phyloP scores from a whole-genome alignment of 208 protist genomes.

The Balamuthia mandrillaris region DNA sequence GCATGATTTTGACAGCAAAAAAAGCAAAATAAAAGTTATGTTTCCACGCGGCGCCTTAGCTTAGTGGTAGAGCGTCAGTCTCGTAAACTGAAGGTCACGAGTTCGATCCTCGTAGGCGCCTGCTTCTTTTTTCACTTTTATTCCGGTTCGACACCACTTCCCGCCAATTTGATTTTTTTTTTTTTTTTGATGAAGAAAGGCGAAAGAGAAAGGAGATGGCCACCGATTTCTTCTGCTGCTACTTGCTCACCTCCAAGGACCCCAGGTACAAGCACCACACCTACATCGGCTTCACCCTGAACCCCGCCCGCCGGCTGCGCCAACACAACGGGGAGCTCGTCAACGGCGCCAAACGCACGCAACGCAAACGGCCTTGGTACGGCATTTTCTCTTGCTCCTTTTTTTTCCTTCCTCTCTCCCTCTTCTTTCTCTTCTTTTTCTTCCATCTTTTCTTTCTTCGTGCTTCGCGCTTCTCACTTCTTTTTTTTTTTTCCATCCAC shows the following conservation, averaged over 20 bases:
- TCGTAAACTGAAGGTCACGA: too few species aligned
- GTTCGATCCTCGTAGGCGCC: too few species aligned
- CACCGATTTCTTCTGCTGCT: conserved; percentile 24
- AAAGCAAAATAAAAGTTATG: too few species aligned
- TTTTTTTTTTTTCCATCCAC: background rate
- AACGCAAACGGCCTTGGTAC: conserved; percentile 12
- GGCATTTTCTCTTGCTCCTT: too few species aligned
- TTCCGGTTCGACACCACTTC: too few species aligned
- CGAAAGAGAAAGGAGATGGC: too few species aligned
- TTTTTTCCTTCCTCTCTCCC: background rate
- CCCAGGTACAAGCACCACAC: background rate
- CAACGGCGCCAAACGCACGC: conserved; percentile 12
- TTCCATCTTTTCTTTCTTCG: background rate
- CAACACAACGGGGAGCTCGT: conserved; percentile 43
- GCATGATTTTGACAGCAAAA: too few species aligned
- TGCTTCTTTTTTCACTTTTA: too few species aligned
- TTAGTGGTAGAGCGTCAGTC: too few species aligned
- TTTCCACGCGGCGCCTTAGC: too few species aligned
- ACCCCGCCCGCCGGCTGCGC: background rate
- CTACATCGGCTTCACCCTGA: conserved; percentile 32
- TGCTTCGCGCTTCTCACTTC: background rate
- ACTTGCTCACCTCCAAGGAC: conserved; percentile 21
- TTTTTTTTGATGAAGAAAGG: too few species aligned
- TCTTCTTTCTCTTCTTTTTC: background rate
- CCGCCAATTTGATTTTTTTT: too few species aligned